Base-by-base conservation (phyloP, 2,329 filamentous ascomycete genomes). In the Hirsutella thompsonii region DNA sequence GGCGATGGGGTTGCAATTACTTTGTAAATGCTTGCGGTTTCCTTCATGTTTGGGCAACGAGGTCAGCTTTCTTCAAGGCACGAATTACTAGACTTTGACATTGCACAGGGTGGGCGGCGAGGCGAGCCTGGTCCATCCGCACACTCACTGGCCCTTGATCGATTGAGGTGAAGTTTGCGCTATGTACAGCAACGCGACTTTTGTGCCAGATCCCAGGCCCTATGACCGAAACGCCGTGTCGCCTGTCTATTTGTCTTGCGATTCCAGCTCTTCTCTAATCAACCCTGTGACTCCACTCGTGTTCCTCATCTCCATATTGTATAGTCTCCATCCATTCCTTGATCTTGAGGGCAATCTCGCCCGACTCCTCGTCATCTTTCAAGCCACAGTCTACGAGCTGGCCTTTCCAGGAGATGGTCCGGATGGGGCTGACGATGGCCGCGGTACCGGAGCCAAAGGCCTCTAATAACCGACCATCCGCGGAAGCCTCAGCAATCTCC, bases 241-340 rank as follows among this genome's bases (percentile, higher is more conserved):
- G 5, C 13, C 20, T n/a, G 6, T 21, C 18, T 23, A 19, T 26
- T 9, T 38, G 29, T 23, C n/a, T 26, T 32, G 29, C 40, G 8
- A 13, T 11, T 26, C 23, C 23, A 34, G 14, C 6, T 18, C 32
- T 18, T 26, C 20, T 16, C 42, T 34, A 40, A 35, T 51, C 56
- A 55, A 64, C 39, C 40, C 67, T 51, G 52, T 79, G 81, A 71
- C 89, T 95, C 92, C 92, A 98, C 49, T 81, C 74, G 60, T 95
- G 87, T 59, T 86, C 76, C 63, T 90, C 83, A 49, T 95, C 89
- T 47, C 92, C 92, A 59, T 96, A 95, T 67, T 96, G 90, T 51
- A 93, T 89, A 21, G 69, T 81, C 68, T 94, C 89, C 47, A 98
- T 95, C 92, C 92, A 98, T 54, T 82, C 76, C 77, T 94, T 94